Percentiles rank a stretch among this genome's conserved stretches.
These are phyloP conservation scores for Alectoria sarmentosa DNA, from an alignment of 495 filamentous ascomycete species.

Conservation along the genomic window DNA sequence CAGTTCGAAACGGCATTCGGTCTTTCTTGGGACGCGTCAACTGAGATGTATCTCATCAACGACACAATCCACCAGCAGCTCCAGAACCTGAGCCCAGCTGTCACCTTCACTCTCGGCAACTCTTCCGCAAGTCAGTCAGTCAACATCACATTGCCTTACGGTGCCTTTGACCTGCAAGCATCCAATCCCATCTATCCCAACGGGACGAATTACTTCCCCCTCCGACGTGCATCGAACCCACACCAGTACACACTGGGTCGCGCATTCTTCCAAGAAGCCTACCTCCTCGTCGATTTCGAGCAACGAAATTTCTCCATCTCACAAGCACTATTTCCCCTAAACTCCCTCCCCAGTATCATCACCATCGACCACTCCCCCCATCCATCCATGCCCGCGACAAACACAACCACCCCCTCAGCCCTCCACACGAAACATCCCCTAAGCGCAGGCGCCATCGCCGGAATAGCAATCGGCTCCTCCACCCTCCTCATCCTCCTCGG, in stretches of 20 bases:
- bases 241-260: conserved; percentile 48
- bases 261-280: conserved; percentile 50
- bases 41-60: conserved; percentile 46
- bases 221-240: conserved; percentile 40
- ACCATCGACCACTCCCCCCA: conserved; percentile 16
- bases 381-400: not conserved
- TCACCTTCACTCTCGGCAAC: conserved; percentile 44
- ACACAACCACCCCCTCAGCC: not conserved
- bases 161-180: conserved; percentile 41
- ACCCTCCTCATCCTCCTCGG: conserved; percentile 23
- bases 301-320: conserved; percentile 22
- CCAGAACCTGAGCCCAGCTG: conserved; percentile 38
- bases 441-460: conserved; percentile 27
- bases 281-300: conserved; percentile 25
- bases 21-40: conserved; percentile 38
- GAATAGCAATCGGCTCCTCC: conserved; percentile 27
- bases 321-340: conserved; percentile 15
- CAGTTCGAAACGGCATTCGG: conserved; percentile 48
- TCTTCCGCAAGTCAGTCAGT: conserved; percentile 32
- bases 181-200: conserved; percentile 32
- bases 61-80: conserved; percentile 38
- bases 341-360: conserved; percentile 13
- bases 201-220: conserved; percentile 43
- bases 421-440: conserved; percentile 23
- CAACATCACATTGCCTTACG: conserved; percentile 46